A percentile compares a stretch with the other conserved stretches of the same genome.
Conservation (phyloP, 192 early-diverging fungal species). For the Backusella sp. region DNA sequence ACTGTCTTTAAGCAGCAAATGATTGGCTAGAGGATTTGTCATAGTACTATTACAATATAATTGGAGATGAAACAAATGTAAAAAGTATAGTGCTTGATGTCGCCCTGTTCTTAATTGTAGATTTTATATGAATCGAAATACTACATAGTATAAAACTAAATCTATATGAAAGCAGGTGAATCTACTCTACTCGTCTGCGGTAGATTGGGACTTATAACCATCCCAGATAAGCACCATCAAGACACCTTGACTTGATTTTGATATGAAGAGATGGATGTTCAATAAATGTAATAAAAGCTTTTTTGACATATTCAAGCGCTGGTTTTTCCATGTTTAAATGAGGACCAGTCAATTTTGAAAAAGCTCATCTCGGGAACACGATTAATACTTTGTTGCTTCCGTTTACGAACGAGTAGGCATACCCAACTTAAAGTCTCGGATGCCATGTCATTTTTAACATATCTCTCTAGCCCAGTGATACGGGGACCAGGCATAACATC, state of each 20-base stretch:
- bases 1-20: neutral
- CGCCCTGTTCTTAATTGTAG: too few species aligned
- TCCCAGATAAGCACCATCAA: too few species aligned
- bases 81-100: neutral
- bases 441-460: constrained; percentile 56
- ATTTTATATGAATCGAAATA: too few species aligned
- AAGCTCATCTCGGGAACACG: constrained; percentile 30
- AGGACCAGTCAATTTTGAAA: constrained; percentile 57
- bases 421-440: constrained; percentile 63
- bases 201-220: too few species aligned
- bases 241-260: too few species aligned
- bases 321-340: constrained; percentile 64
- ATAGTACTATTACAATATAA: neutral
- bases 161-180: too few species aligned
- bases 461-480: constrained; percentile 36
- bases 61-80: neutral
- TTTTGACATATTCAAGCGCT: constrained; percentile 82
- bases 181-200: too few species aligned
- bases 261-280: too few species aligned
- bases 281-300: too few species aligned
- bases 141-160: too few species aligned
- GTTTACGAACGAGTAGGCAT: constrained; percentile 52
- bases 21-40: neutral
- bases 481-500: constrained; percentile 27
- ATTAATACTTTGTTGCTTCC: neutral